A percentile compares a stretch with the other conserved stretches of the same genome.
phyloP scores from a whole-genome alignment of 257 asterid species.

The Nicotiana knightiana region DNA sequence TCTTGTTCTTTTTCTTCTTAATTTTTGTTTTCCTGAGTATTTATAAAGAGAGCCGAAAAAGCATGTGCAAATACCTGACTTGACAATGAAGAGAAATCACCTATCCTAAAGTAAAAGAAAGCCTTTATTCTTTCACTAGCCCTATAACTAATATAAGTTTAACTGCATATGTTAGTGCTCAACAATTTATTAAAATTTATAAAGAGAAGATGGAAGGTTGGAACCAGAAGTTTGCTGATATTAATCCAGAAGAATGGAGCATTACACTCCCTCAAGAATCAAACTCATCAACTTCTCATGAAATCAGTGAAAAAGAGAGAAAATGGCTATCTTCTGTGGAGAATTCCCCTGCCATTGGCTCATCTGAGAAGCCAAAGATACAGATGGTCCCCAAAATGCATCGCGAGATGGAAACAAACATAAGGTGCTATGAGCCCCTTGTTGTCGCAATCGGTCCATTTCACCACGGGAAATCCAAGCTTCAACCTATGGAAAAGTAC shows the following conservation, averaged over 20 bases:
- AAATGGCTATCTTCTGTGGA: neutral
- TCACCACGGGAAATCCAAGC: neutral
- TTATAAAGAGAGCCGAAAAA: too few relatives aligned
- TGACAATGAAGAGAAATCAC: neutral
- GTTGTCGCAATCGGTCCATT: constrained; percentile 12
- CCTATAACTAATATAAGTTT: neutral
- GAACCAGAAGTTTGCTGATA: neutral
- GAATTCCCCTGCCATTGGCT: neutral
- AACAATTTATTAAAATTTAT: too few relatives aligned
- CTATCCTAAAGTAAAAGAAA: neutral
- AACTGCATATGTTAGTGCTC: neutral
- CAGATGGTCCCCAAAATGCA: constrained; percentile 7
- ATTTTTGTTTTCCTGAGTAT: too few relatives aligned
- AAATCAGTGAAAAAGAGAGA: neutral
- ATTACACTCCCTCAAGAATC: neutral
- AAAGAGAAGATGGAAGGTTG: neutral
- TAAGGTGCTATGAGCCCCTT: constrained; percentile 6
- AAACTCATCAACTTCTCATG: neutral
- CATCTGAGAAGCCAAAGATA: neutral
- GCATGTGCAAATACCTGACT: neutral
- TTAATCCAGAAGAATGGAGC: neutral
- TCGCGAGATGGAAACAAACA: neutral
- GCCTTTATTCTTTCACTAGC: neutral
- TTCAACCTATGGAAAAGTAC: neutral
- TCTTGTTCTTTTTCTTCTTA: too few relatives aligned